These are phyloP conservation scores for Bauhinia variegata DNA, from an alignment of 306 rosid species.

Conservation along the genomic window DNA sequence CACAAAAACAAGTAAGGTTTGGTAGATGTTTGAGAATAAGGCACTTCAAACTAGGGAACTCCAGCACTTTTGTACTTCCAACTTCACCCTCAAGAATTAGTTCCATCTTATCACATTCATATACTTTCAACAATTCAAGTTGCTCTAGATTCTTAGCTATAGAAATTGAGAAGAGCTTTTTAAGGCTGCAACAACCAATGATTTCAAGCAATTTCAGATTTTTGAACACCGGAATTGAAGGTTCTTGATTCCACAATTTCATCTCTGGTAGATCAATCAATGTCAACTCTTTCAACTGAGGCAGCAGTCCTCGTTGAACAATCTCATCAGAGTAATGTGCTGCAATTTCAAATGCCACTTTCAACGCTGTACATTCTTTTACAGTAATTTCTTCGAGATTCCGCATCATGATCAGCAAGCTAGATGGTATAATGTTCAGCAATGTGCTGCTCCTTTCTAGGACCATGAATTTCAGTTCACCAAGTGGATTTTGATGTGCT, in stretches of 20 bases:
- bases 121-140: background rate
- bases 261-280: background rate
- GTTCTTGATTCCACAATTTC: background rate
- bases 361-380: background rate
- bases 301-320: no score
- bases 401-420: background rate
- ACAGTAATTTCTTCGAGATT: background rate
- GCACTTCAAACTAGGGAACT: background rate
- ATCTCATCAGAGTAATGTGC: background rate
- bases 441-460: background rate
- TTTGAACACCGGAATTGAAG: background rate
- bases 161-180: background rate
- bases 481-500: background rate
- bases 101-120: background rate
- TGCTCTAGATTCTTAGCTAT: background rate
- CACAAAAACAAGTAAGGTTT: background rate
- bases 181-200: background rate
- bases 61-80: background rate
- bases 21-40: conserved; percentile 6
- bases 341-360: background rate
- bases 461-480: background rate
- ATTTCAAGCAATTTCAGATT: background rate
- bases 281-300: background rate
- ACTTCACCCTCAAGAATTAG: background rate
- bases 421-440: background rate